Conservation (phyloP, 192 early-diverging fungal species). For the Coemansia sp. region DNA sequence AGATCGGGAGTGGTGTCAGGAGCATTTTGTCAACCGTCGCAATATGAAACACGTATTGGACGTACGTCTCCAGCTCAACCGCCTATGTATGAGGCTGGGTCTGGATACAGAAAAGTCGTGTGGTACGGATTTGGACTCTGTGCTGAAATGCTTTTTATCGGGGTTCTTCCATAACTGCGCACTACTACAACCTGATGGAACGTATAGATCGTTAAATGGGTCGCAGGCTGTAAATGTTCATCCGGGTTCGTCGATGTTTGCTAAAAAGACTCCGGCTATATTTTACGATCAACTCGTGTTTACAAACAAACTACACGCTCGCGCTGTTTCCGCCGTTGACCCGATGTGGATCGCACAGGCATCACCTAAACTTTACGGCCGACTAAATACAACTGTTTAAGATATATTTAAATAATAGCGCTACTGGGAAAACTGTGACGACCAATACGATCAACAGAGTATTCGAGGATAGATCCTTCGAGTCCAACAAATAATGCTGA, state of each 20-base stretch:
- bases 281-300: slow-evolving; percentile 92
- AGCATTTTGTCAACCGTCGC: slow-evolving; percentile 89
- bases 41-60: slow-evolving; percentile 87
- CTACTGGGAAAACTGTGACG: slow-evolving; percentile 83
- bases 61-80: slow-evolving; percentile 83
- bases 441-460: slow-evolving; percentile 74
- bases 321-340: slow-evolving; percentile 80
- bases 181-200: slow-evolving; percentile 82
- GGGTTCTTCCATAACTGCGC: slow-evolving; percentile 94
- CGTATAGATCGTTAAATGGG: slow-evolving; percentile 67
- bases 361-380: slow-evolving; percentile 75
- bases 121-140: slow-evolving; percentile 71
- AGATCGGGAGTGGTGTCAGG: slow-evolving; percentile 84
- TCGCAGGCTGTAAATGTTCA: slow-evolving; percentile 83
- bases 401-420: slow-evolving; percentile 63
- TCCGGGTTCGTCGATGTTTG: slow-evolving; percentile 85
- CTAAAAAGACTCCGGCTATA: slow-evolving; percentile 73
- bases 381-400: background rate
- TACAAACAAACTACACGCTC: slow-evolving; percentile 88
- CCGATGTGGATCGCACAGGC: slow-evolving; percentile 79
- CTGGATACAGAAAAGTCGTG: slow-evolving; percentile 68
- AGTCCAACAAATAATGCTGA: slow-evolving; percentile 85
- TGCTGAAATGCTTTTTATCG: slow-evolving; percentile 83
- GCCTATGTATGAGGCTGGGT: slow-evolving; percentile 71
- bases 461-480: slow-evolving; percentile 84